Base-by-base conservation (phyloP, 2,329 filamentous ascomycete species). In the Neonectria neomacrospora region DNA sequence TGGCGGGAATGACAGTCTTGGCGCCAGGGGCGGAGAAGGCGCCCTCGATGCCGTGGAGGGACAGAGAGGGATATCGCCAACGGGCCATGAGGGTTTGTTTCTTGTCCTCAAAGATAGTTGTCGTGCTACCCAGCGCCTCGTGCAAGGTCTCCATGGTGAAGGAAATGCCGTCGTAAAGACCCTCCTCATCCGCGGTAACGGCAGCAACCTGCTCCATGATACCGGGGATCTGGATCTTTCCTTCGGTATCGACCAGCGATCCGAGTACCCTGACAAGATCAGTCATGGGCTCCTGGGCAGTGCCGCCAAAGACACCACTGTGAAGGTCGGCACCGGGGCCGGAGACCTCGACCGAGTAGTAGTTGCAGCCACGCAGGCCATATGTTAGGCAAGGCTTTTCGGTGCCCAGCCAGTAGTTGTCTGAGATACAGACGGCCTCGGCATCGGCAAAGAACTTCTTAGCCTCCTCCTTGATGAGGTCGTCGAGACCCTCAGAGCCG, bases 401-500 rank as follows among this genome's bases (percentile, higher is more conserved):
- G 6, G 96, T 98, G 63, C 96, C 96, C 42, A 99, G 90, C 96
- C 96, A 99, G 89, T 99, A 99, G 87, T 99, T 99, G 81, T 99
- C 96, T 51, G 93, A 97, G 77, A 99, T 99, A 83, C 96, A 99
- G 64, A 98, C 93, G 6, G 94, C 96, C 71, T 99, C 96, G 37
- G 94, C 90, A 74, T 97, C 95, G 75, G 93, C 93, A 83, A 99
- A 99, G 85, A 90, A 98, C 74, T 92, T 91, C 82, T 96, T 93
- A 70, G 91, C 94, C 82, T 99, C 96, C 50, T 88, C 90, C 71
- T 91, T 86, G 80, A 99, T 97, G 70, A 98, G 91, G 72, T 97
- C 95, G 75, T 99, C 96, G 58, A 99, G 86, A 39, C 96, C 96
- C 78, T 98, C 95, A 0, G 94, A 97, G 54, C 96, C 96, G 78